Conservation (phyloP, 1,139 yeast genomes). For the Geotrichum histeridarum region DNA sequence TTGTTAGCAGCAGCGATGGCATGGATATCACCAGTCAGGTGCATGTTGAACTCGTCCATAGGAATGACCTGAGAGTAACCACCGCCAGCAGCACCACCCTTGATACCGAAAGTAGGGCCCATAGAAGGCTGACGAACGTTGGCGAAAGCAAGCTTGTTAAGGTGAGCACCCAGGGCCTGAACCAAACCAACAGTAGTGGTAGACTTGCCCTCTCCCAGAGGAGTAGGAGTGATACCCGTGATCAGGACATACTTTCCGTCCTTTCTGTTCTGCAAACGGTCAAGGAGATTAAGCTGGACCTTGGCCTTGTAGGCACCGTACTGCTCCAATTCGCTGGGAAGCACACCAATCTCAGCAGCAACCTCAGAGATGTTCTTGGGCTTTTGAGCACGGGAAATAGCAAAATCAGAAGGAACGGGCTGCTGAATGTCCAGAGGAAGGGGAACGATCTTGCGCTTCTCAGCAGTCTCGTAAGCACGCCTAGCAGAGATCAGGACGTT, state of each 20-base stretch:
- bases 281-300: slow-evolving; percentile 67
- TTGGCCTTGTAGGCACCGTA: slow-evolving; percentile 92
- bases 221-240: slow-evolving; percentile 97
- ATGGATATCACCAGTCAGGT: slow-evolving; percentile 96
- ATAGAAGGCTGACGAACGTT: slow-evolving; percentile 97
- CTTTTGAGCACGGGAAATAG: slow-evolving; percentile 80
- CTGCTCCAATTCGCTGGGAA: slow-evolving; percentile 79
- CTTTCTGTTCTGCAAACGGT: slow-evolving; percentile 60
- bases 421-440: slow-evolving; percentile 57
- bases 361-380: slow-evolving; percentile 81
- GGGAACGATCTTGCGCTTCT: slow-evolving; percentile 43
- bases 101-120: slow-evolving; percentile 99
- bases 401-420: slow-evolving; percentile 94
- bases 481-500: slow-evolving; percentile 84
- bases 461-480: slow-evolving; percentile 36
- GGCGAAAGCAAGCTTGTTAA: slow-evolving; percentile 82
- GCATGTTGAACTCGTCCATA: slow-evolving; percentile 98
- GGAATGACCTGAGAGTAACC: slow-evolving; percentile 98
- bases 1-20: slow-evolving; percentile 96
- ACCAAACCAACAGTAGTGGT: slow-evolving; percentile 96
- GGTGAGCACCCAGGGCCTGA: slow-evolving; percentile 91
- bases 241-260: slow-evolving; percentile 90
- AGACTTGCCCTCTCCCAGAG: slow-evolving; percentile 96
- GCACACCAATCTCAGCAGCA: slow-evolving; percentile 80
- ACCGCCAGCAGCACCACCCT: slow-evolving; percentile 99